Evolutionary conservation across 148 eudicot genomes (phyloP).

Genomic region (Rhododendron ovatum): DNA sequence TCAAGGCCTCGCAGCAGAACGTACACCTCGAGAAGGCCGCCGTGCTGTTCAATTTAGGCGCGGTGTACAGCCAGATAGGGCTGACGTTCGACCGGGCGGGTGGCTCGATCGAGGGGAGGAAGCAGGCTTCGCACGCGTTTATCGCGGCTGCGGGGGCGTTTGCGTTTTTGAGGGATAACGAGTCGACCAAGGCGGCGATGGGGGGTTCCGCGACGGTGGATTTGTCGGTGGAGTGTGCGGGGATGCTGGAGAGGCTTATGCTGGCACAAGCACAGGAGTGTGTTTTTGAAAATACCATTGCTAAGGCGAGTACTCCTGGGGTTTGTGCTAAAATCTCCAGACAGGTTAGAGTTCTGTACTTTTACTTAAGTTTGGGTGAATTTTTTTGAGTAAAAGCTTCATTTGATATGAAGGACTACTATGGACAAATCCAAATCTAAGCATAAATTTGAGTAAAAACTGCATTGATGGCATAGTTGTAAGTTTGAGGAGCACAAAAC

Average conservation of each 20-base stretch:
- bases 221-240: slow-evolving; percentile 81
- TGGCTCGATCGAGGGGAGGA: slow-evolving; percentile 62
- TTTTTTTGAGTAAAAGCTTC: no score
- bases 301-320: slow-evolving; percentile 79
- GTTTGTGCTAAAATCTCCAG: slow-evolving; percentile 85
- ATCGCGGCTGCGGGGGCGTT: slow-evolving; percentile 78
- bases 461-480: neutral
- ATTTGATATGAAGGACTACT: neutral
- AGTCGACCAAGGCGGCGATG: slow-evolving; percentile 61
- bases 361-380: no score
- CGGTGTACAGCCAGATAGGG: slow-evolving; percentile 84
- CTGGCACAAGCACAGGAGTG: slow-evolving; percentile 98
- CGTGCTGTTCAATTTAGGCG: slow-evolving; percentile 83
- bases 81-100: slow-evolving; percentile 60
- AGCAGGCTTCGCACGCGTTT: slow-evolving; percentile 68
- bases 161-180: slow-evolving; percentile 75
- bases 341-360: slow-evolving; percentile 43
- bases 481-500: neutral
- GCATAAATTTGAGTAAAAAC: neutral
- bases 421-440: neutral
- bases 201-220: slow-evolving; percentile 69
- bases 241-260: slow-evolving; percentile 96
- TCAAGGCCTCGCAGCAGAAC: slow-evolving; percentile 67
- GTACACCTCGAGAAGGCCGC: slow-evolving; percentile 93
- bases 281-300: slow-evolving; percentile 79